Evolutionary conservation across 1,284 basidiomycete species (phyloP), one percentile per base, ranked within the genome.

Genomic region (Moesziomyces sp.): DNA sequence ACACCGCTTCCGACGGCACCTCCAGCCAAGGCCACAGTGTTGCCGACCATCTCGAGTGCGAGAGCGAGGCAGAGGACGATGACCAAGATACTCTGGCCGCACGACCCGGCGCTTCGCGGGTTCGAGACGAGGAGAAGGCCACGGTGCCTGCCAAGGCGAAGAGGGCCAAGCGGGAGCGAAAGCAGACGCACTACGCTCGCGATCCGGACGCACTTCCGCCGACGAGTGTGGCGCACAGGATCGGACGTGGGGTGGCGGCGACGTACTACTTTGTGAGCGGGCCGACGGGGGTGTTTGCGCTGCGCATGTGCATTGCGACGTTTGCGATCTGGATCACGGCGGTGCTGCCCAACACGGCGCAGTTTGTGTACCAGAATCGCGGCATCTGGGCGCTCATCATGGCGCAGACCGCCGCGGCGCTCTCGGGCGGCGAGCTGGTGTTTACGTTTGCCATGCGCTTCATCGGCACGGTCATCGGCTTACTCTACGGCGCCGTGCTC

Each of bases 131-230:
- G 40, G 67, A 74, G 44, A 74, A 62, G 44, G 55, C 49, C 1
- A 19, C 47, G 18, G 10, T 14, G 23, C n/a, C 16, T 19, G 48
- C 44, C 5, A 52, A 14, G 26, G 9, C 1, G 38, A 60, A 55
- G 44, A 59, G 57, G 40, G 26, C 23, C 13, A 54, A 52, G 57
- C 38, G 38, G 1, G 28, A 35, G 23, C 45, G 21, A 16, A 68
- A 65, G 35, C 28, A 47, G 26, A 47, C 26, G 43, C 57, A 58
- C 42, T 68, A 72, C 19, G 85, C 87, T 2, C 86, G 92, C 42
- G 90, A 93, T 83, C 91, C 91, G 0, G 91, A 93, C 78, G 91
- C 90, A 0, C 81, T 92, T 0, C 90, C 91, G 3, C 91, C 91
- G 0, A 82, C 59, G 3, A 72, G 46, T 21, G 16, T 55, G n/a